Conservation (phyloP, 2,329 filamentous ascomycete species). For the Diaporthe vexans region DNA sequence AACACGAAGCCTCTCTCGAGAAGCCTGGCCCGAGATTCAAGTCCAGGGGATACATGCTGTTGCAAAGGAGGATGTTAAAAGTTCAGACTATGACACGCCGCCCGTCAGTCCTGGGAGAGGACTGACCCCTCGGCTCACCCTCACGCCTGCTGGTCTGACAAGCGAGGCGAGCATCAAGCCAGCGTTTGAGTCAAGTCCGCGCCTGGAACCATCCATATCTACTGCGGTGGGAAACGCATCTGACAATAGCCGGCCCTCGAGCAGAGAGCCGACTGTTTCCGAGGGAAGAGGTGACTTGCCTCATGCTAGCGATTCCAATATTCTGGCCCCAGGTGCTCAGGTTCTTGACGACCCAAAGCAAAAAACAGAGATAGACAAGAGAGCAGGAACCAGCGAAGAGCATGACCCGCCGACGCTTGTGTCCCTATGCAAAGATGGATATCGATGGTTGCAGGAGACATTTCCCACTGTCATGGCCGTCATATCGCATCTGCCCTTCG, state of each 20-base stretch:
- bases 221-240: background rate
- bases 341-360: background rate
- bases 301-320: background rate
- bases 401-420: background rate
- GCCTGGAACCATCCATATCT: background rate
- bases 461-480: constrained; percentile 79
- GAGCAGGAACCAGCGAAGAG: background rate
- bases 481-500: constrained; percentile 74
- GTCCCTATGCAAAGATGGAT: background rate
- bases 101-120: background rate
- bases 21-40: constrained; percentile 1
- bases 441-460: constrained; percentile 73
- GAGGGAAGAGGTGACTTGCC: background rate
- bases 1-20: background rate
- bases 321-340: background rate
- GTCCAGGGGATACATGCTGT: background rate
- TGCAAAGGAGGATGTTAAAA: background rate
- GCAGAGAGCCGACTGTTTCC: background rate
- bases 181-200: background rate
- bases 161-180: constrained; percentile 1
- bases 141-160: background rate
- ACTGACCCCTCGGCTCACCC: background rate
- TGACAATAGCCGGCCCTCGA: background rate
- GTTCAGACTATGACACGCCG: background rate
- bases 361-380: background rate